Percentiles rank a stretch among this genome's conserved stretches.
Conservation (phyloP, 139 green algal genomes). For the Picochlorum sp. region DNA sequence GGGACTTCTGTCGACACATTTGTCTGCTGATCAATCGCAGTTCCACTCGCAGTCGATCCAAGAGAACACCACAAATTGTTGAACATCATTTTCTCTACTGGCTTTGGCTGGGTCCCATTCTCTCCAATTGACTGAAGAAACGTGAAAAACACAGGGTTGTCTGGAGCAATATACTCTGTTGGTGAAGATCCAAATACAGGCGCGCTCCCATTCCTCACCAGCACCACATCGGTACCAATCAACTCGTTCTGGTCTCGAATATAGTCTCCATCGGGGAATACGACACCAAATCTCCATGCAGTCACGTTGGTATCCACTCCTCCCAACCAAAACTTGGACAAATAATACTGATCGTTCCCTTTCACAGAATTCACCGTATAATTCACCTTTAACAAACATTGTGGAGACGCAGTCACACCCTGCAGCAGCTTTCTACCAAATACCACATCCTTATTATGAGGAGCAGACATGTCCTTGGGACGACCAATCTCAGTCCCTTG, state of each 20-base stretch:
- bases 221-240: background rate
- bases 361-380: background rate
- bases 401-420: background rate
- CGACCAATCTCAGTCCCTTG: too few relatives aligned
- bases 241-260: slow-evolving; percentile 19
- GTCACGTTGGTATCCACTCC: background rate
- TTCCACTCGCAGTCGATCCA: background rate
- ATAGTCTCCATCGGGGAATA: slow-evolving; percentile 27
- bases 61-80: slow-evolving; percentile 52
- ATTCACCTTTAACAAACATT: background rate
- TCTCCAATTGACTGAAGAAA: background rate
- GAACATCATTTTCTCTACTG: slow-evolving; percentile 20
- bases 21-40: background rate
- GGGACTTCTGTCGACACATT: background rate
- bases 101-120: slow-evolving; percentile 11
- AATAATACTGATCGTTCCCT: background rate
- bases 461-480: too few relatives aligned
- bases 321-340: background rate
- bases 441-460: too few relatives aligned
- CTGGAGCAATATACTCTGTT: background rate
- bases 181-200: background rate
- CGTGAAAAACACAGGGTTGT: background rate
- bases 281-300: slow-evolving; percentile 49
- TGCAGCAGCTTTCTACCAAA: background rate
- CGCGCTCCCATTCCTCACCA: background rate